These are phyloP conservation scores for Fusarium nygamai DNA, from an alignment of 2,329 filamentous ascomycete genomes.

Conservation along the genomic window DNA sequence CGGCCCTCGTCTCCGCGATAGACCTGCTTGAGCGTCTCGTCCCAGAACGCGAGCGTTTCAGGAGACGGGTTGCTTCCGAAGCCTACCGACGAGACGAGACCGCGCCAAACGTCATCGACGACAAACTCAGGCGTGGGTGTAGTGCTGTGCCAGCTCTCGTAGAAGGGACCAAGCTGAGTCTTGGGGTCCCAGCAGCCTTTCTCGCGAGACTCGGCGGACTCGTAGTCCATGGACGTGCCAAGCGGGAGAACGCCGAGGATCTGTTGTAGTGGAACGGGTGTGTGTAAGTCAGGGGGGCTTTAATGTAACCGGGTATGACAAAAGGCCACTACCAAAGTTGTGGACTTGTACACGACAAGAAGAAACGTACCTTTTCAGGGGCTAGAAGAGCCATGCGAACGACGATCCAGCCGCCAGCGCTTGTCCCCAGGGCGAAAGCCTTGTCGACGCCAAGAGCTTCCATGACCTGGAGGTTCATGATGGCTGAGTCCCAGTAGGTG, in stretches of 20 bases:
- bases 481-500: conserved; percentile 65
- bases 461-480: conserved; percentile 66
- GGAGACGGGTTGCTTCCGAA: conserved; percentile 54
- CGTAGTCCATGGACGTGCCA: conserved; percentile 64
- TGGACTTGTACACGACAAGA: neutral
- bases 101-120: conserved; percentile 57
- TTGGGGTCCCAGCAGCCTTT: conserved; percentile 62
- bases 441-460: conserved; percentile 58
- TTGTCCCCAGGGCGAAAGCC: conserved; percentile 62
- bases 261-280: conserved; percentile 39
- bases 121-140: conserved; percentile 58
- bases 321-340: neutral
- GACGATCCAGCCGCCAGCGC: conserved; percentile 63
- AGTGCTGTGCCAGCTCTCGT: conserved; percentile 53
- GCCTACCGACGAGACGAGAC: conserved; percentile 56
- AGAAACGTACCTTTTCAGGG: conserved; percentile 54
- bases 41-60: conserved; percentile 57
- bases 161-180: conserved; percentile 53
- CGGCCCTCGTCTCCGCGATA: conserved; percentile 62
- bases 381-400: conserved; percentile 61
- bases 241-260: conserved; percentile 59
- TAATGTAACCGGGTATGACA: neutral
- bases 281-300: conserved; percentile 13
- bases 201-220: conserved; percentile 56
- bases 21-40: conserved; percentile 54